A percentile compares a stretch with the other conserved stretches of the same genome.
phyloP scores from a whole-genome alignment of 2,329 filamentous ascomycete genomes.

The Aspergillus awamori region DNA sequence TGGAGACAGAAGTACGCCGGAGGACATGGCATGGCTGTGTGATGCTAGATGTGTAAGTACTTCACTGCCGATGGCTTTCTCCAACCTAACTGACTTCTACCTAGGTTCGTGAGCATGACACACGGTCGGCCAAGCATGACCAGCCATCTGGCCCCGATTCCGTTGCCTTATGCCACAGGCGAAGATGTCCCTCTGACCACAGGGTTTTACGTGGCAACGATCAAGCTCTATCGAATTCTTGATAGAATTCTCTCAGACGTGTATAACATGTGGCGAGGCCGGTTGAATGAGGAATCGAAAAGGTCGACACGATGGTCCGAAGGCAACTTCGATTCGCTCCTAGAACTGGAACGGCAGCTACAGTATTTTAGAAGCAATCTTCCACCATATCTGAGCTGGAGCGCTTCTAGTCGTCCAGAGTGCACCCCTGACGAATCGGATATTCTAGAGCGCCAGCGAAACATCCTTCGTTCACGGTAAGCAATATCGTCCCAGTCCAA shows the following conservation, averaged over 20 bases:
- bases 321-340: conserved; percentile 27
- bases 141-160: conserved; percentile 30
- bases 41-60: conserved; percentile 41
- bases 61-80: too few relatives aligned
- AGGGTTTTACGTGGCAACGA: conserved; percentile 32
- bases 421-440: neutral
- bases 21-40: conserved; percentile 48
- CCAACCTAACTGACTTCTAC: too few relatives aligned
- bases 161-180: conserved; percentile 22
- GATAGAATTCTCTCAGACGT: conserved; percentile 39
- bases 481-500: neutral
- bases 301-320: neutral
- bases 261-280: conserved; percentile 35
- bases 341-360: conserved; percentile 33
- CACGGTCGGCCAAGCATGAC: conserved; percentile 40
- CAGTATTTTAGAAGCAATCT: conserved; percentile 28
- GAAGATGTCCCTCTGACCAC: conserved; percentile 23
- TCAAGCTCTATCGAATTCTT: conserved; percentile 35
- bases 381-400: conserved; percentile 31
- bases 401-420: neutral
- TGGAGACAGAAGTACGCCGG: conserved; percentile 43
- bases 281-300: conserved; percentile 10
- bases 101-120: conserved; percentile 45
- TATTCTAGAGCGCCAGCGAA: conserved; percentile 26
- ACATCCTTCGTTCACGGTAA: conserved; percentile 35